Evolutionary conservation across 371 early-diverging fungal genomes (phyloP), one percentile per base, ranked within the genome.

Genomic region (Scutellospora calospora): DNA sequence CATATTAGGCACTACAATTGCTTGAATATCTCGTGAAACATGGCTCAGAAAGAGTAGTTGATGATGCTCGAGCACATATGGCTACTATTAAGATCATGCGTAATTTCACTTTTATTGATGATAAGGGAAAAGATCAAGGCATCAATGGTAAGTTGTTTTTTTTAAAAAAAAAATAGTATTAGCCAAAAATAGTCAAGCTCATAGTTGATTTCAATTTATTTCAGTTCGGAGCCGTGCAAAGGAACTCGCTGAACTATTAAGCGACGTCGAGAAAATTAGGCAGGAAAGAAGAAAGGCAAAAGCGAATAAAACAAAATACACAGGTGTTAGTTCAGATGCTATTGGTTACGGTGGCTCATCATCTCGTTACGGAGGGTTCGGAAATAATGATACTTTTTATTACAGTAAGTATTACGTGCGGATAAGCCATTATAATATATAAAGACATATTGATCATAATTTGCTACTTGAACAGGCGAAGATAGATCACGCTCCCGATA

Each of bases 81-180:
- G 94, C 96, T 18, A 93, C 93, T 77, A 86, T 98, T 78, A 96
- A 95, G 81, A 91, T 93, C 57, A 89, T 97, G 82, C 87, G 91
- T 71, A 96, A 90, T 87, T 96, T 94, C 79, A 88, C 93, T 72
- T 94, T 88, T 71, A 89, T 96, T 25, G 98, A 98, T 81, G 96
- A 96, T 35, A 96, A 97, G 82, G 95, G 94, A 82, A 98, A 97
- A 85, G 99, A 98, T 84, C 96, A 98, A 87, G 99, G 99, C 1
- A 91, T 98, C 76, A 98, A 98, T 82, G 94, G 95, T 96, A 90
- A 60, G 85, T 81, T 52, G 6, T 16, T 25, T 25, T 76, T 29
- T 38, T 38, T 66, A 63, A n/a, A 12, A 22, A 20, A 1, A 9
- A n/a, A 49, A 12, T 51, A 51, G 9, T 18, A 14, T 51, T 14